Percentiles rank a stretch among this genome's conserved stretches.
Conservation (phyloP, 176 grass and related monocot genomes). For the Alopecurus myosuroides region DNA sequence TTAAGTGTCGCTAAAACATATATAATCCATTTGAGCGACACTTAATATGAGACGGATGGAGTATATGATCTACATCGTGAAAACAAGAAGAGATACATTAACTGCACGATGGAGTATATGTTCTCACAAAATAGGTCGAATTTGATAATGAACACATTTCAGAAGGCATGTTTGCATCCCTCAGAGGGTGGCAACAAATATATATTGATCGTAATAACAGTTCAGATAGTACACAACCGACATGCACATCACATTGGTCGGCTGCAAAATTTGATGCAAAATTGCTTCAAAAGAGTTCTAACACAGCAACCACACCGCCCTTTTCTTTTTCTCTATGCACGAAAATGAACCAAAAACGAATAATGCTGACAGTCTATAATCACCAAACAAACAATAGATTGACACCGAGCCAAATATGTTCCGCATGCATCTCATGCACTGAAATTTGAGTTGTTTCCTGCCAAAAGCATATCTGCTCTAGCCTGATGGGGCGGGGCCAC, state of each 20-base stretch:
- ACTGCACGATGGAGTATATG: neutral
- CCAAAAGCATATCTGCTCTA: conserved; percentile 22
- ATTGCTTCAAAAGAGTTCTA: neutral
- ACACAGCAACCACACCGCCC: conserved; percentile 9
- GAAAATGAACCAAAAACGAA: conserved; percentile 37
- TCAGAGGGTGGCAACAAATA: conserved; percentile 9
- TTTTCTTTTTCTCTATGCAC: conserved; percentile 33
- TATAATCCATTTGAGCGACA: too few relatives aligned
- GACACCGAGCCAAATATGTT: conserved; percentile 22
- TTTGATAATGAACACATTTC: conserved; percentile 9
- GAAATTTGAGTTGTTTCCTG: conserved; percentile 1
- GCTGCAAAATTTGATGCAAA: conserved; percentile 23
- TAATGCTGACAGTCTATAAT: conserved; percentile 16
- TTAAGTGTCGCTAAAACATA: too few relatives aligned
- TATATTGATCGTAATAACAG: conserved; percentile 21
- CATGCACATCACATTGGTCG: conserved; percentile 10
- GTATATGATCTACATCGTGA: neutral
- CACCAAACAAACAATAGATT: conserved; percentile 10
- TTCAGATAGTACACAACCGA: conserved; percentile 13
- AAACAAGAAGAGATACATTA: neutral
- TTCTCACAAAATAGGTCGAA: neutral
- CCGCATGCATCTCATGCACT: neutral
- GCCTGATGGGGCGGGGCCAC: conserved; percentile 27
- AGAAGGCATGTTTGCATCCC: conserved; percentile 2
- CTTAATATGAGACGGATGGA: too few relatives aligned